These are phyloP conservation scores for Aspergillus egyptiacus DNA, from an alignment of 495 filamentous ascomycete species.

Conservation along the genomic window DNA sequence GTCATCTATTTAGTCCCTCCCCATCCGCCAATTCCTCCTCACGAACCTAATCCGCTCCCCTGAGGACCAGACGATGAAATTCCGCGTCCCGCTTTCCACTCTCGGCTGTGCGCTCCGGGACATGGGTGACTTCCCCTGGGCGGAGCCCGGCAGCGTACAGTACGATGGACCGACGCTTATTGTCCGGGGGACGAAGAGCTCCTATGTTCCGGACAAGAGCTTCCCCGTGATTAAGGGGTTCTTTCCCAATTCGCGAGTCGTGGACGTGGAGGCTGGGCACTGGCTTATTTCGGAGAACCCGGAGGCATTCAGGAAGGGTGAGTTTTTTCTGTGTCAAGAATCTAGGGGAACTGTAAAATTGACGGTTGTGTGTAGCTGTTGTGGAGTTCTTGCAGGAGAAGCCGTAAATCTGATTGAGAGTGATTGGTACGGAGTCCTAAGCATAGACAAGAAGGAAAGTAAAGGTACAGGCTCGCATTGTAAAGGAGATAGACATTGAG, in stretches of 20 bases:
- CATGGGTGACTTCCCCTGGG: slow-evolving; percentile 78
- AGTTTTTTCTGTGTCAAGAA: slow-evolving; percentile 26
- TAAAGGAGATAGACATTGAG: no score
- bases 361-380: slow-evolving; percentile 25
- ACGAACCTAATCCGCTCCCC: slow-evolving; percentile 68
- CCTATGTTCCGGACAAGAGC: slow-evolving; percentile 83
- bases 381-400: slow-evolving; percentile 34
- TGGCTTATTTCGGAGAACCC: slow-evolving; percentile 95
- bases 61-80: slow-evolving; percentile 40
- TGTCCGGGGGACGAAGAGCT: slow-evolving; percentile 74
- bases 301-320: slow-evolving; percentile 76
- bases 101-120: slow-evolving; percentile 53
- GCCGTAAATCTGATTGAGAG: no score
- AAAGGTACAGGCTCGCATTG: no score
- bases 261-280: slow-evolving; percentile 83
- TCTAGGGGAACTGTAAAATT: no score
- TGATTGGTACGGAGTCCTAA: no score
- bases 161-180: slow-evolving; percentile 78
- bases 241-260: slow-evolving; percentile 75
- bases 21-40: slow-evolving; percentile 85
- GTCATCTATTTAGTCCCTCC: slow-evolving; percentile 48
- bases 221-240: slow-evolving; percentile 82
- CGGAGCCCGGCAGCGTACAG: slow-evolving; percentile 44
- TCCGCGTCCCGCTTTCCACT: slow-evolving; percentile 56
- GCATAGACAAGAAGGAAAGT: no score